Evolutionary conservation across 306 rosid species (phyloP).

Genomic region (Pterocarpus santalinus): DNA sequence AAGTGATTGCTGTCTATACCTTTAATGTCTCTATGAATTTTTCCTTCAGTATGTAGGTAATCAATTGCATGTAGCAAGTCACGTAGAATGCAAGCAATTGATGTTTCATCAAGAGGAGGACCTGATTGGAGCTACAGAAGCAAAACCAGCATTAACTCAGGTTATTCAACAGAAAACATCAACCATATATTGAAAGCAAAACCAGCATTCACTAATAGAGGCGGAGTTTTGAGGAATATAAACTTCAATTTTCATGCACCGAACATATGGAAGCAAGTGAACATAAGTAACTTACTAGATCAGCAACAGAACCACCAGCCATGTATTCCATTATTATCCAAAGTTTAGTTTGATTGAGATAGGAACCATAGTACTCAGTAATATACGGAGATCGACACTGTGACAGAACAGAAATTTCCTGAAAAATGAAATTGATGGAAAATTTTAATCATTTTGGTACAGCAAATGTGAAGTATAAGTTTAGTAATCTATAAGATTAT

Average conservation of each 20-base stretch:
- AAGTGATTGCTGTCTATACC: constrained; percentile 55
- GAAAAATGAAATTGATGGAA: constrained; percentile 63
- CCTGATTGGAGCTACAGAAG: constrained; percentile 92
- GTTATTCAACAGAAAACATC: constrained; percentile 7
- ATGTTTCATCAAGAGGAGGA: constrained; percentile 90
- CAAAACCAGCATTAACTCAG: constrained; percentile 42
- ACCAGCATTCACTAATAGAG: neutral
- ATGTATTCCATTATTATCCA: constrained; percentile 99
- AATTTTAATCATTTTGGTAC: constrained; percentile 30
- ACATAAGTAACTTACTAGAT: constrained; percentile 85
- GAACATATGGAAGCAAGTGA: constrained; percentile 52
- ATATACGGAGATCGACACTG: constrained; percentile 97
- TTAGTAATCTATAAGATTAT: constrained; percentile 43
- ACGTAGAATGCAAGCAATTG: constrained; percentile 93
- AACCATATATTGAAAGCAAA: neutral
- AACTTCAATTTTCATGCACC: constrained; percentile 44
- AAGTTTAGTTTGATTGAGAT: constrained; percentile 91
- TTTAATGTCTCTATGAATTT: constrained; percentile 97
- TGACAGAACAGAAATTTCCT: constrained; percentile 98
- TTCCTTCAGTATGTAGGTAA: constrained; percentile 93
- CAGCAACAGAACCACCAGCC: constrained; percentile 99
- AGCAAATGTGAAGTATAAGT: constrained; percentile 35
- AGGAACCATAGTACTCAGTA: constrained; percentile 97
- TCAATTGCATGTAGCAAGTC: constrained; percentile 96
- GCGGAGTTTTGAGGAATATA: constrained; percentile 5